Base-by-base conservation (phyloP, 2,329 filamentous ascomycete species). In the Alternaria metachromatica region DNA sequence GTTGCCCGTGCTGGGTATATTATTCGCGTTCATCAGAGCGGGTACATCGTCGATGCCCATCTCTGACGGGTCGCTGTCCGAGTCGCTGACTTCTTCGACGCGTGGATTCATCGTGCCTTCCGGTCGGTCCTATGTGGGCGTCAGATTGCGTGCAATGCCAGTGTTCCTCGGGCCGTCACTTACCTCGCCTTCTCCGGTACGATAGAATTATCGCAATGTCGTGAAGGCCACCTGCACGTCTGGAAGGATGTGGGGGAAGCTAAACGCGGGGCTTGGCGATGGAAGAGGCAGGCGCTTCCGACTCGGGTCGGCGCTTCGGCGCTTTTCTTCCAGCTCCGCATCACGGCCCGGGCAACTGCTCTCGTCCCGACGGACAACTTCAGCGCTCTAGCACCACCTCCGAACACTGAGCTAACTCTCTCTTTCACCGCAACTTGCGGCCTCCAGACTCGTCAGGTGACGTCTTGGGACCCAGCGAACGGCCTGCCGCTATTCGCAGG, bases 81-180 rank as follows among this genome's bases (percentile, higher is more conserved):
- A 89, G 84, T 96, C 93, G 64, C 90, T 93, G 67, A 97, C 90
- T 82, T 98, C 96, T 87, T 99, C 96, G 80, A 98, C 90, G 65
- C 91, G 90, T 64, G 94, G 89, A 84, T 96, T 79, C 77, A 79
- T 78, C 30, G 65, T 67, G 70, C 18, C 45, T 50, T 21, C 41
- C 25, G 25, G 43, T 44, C 18, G 28, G 23, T 43, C 18, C 60
- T 66, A 62, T 28, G 11, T 18, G 18, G 96, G 26, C 18, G 65
- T 62, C 28, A 57, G 46, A 43, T 15, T 21, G 18, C 43, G 26
- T 15, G 48, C 26, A 25, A 25, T 20, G 10, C 5, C 21, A 12
- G 15, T 6, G 15, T 11, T 9, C 33, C 21, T 15, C 15, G 20
- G 26, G n/a, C 18, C 21, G 21, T 25, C 26, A 62, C 60, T 62